Evolutionary conservation across 108 stramenopile species (phyloP).

Genomic region (Cyclotella baltica): DNA sequence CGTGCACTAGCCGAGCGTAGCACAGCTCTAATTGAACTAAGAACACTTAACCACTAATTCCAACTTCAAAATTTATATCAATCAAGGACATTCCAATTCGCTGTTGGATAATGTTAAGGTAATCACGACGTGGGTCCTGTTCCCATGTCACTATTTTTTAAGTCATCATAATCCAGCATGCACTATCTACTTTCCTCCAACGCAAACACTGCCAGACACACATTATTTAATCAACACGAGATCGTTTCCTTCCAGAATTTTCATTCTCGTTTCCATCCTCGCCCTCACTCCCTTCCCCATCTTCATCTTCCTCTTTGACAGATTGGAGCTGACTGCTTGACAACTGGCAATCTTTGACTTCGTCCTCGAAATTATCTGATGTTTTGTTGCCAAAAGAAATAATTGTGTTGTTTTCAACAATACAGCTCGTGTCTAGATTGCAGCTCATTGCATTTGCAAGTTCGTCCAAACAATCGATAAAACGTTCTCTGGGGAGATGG

Average conservation of each 20-base stretch:
- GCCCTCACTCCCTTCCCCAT: conserved; percentile 15
- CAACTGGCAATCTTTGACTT: conserved; percentile 2
- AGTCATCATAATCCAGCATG: no score
- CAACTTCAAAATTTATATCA: no score
- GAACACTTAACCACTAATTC: no score
- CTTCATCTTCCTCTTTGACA: conserved; percentile 51
- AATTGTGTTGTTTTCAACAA: not conserved
- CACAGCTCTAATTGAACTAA: no score
- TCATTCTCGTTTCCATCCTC: conserved; percentile 28
- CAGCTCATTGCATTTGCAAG: conserved; percentile 74
- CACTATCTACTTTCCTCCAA: not conserved
- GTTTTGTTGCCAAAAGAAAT: not conserved
- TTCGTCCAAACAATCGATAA: conserved; percentile 68
- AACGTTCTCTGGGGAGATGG: conserved; percentile 73
- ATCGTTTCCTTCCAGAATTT: not conserved
- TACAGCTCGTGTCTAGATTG: conserved; percentile 16
- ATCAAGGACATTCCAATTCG: no score
- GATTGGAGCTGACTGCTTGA: conserved; percentile 36
- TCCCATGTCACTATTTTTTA: no score
- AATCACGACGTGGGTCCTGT: no score
- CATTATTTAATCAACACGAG: conserved; percentile 9
- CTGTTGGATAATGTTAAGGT: no score
- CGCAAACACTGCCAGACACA: not conserved
- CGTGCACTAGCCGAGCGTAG: no score
- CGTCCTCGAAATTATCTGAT: not conserved